Base-by-base conservation (phyloP, 345 rosid genomes). In the Jatropha curcas region DNA sequence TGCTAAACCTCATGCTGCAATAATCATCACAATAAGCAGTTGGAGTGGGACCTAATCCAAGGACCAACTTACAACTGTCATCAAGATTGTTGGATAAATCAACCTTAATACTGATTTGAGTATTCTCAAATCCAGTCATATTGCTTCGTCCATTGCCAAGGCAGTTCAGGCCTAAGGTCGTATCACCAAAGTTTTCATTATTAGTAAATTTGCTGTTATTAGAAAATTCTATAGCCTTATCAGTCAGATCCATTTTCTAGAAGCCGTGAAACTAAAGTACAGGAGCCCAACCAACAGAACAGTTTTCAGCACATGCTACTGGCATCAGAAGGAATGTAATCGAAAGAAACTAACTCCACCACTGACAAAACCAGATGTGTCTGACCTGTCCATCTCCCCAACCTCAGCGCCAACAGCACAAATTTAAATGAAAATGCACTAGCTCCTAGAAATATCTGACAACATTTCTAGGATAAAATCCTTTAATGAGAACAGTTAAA, bases 301-400 rank as follows among this genome's bases (percentile, higher is more conserved):
- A 65, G 61, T 72, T 55, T 75, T 80, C 61, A 72, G 55, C 56
- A 68, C 41, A 82, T 72, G 69, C 70, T 35, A 78, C 73, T 65
- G 77, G 55, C 50, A 51, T 66, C 67, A 84, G 51, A 82, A 84
- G 70, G 51, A 83, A 79, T 69, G 71, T 72, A 68, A n/a, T 60
- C 70, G 74, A 41, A 77, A 68, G 14, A 77, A 67, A 46, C 71
- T 70, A 68, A 82, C 77, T 74, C 97, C 97, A 74, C 93, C 91
- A 69, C 97, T 94, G 63, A 94, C 94, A 82, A 90, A 92, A 61
- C 98, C 98, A 22, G 94, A 90, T 30, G 92, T 92, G 73, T 92
- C 98, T 53, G 86, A 84, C 63, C 98, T 82, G 84, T 90, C 98
- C 94, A 92, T 94, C 79, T 83, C 78, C 35, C 55, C 20, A 64